Evolutionary conservation across 2,329 filamentous ascomycete species (phyloP), one percentile per base, ranked within the genome.

Genomic region (Penicillium sp.): DNA sequence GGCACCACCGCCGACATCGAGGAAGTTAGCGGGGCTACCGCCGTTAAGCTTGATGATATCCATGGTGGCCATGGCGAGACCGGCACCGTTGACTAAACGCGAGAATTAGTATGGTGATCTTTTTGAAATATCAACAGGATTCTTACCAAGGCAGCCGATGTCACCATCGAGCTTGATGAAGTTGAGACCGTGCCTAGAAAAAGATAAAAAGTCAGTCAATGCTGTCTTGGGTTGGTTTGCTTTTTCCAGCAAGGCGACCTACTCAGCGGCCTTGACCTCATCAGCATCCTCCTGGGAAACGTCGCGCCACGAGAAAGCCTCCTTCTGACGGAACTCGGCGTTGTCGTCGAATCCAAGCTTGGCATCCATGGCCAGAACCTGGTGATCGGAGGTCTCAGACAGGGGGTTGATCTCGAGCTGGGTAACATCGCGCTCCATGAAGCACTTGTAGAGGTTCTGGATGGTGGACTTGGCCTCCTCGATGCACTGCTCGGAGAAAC

Each of bases 11-110:
- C 94, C 94, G 67, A 99, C 94, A 76, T 99, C 94, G 68, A 99
- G 84, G 87, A 99, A 99, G 86, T 99, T 99, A 69, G 94, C 94
- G 61, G 94, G 94, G 73, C 86, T 82, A 63, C 94, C 94, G 68
- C 94, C 94, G 81, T 97, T 99, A 62, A 99, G 86, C 87, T 99
- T 97, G 85, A 99, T 99, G 78, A 99, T 97, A 79, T 99, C 94
- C 94, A 99, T 99, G 76, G 94, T 99, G 62, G 94, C 94, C 94
- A 99, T 99, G 79, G 94, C 94, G 66, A 99, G 89, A 81, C 94
- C 94, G 71, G 94, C 94, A 76, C 94, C 94, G 82, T 99, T 99
- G 82, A 99, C 94, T 68, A 63, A 26, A 56, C 16, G 50, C 24
- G 14, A 53, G 18, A 10, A 34, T 47, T 35, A 57, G 47, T 46